These are phyloP conservation scores for Toxoplasma gondii DNA, from an alignment of 169 alveolate species.

Conservation along the genomic window DNA sequence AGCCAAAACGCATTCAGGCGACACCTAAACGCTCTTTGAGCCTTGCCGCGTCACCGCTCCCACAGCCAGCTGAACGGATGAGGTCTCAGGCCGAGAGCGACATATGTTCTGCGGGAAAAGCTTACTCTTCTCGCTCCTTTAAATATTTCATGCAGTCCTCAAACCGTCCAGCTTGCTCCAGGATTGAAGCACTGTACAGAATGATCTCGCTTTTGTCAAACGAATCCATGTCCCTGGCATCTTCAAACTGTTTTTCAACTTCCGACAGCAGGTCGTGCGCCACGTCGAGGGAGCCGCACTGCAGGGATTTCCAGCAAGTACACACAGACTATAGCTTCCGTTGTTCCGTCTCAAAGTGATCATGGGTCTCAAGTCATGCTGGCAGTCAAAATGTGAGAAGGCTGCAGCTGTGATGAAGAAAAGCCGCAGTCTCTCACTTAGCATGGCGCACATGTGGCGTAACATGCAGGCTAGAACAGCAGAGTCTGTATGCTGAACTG, in stretches of 20 bases:
- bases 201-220: slow-evolving; percentile 51
- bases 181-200: slow-evolving; percentile 34
- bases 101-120: not conserved
- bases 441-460: no score
- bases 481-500: no score
- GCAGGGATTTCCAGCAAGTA: not conserved
- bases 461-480: no score
- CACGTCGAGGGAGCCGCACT: slow-evolving; percentile 48
- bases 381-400: not conserved
- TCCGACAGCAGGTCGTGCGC: slow-evolving; percentile 43
- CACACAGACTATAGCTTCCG: not conserved
- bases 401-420: no score
- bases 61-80: not conserved
- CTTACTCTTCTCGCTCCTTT: slow-evolving; percentile 31
- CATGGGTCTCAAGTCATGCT: not conserved
- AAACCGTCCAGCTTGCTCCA: slow-evolving; percentile 38
- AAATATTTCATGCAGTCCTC: slow-evolving; percentile 26
- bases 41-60: not conserved
- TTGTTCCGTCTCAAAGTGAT: no score
- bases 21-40: not conserved
- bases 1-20: not conserved
- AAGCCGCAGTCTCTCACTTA: no score
- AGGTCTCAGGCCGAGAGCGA: not conserved
- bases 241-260: slow-evolving; percentile 48
- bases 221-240: slow-evolving; percentile 44